Base-by-base conservation (phyloP, 169 alveolate species). In the Cryptosporidium xiaoi region DNA sequence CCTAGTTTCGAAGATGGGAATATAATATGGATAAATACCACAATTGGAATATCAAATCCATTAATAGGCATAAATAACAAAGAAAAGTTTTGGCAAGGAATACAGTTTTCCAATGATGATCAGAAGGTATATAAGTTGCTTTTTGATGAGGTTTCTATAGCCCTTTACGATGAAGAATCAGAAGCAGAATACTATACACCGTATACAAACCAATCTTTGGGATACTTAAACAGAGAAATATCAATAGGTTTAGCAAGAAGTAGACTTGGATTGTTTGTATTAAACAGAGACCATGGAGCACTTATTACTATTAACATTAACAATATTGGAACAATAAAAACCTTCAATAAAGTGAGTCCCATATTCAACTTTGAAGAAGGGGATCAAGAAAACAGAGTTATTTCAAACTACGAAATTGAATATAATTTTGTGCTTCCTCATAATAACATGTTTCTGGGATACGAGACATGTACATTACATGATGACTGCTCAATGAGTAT, bases 41-140 rank as follows among this genome's bases (percentile, higher is more conserved):
- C 87, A 53, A 53, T 69, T 7, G 5, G 56, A 8, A 53, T 69
- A 24, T 69, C 66, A 1, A 10, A 55, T 20, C 65, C 65, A 7
- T n/a, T 7, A n/a, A 55, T 69, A 20, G 10, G 1, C 10, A 16
- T 1, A 13, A 13, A 29, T 24, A 56, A 56, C 18, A 46, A 46
- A 3, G 44, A 69, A 33, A 13, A n/a, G 20, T 69, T 31, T 55
- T 69, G 83, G 83, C 83, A 69, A 5, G 83, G 83, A 51, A 53
- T 69, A 10, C 68, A 53, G 40, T 31, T 56, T 3, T 34, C 34
- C 6, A 51, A 69, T 8, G 34, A 69, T 33, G 33, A 51, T 13
- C 18, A 69, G 33, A 20, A 16, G 12, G 55, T 69, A 3, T 69
- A 51, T 24, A 34, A 64, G 10, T 0, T 69, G 20, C 51, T 69